Conservation (phyloP, 139 green algal genomes). For the Closterium sp. region DNA sequence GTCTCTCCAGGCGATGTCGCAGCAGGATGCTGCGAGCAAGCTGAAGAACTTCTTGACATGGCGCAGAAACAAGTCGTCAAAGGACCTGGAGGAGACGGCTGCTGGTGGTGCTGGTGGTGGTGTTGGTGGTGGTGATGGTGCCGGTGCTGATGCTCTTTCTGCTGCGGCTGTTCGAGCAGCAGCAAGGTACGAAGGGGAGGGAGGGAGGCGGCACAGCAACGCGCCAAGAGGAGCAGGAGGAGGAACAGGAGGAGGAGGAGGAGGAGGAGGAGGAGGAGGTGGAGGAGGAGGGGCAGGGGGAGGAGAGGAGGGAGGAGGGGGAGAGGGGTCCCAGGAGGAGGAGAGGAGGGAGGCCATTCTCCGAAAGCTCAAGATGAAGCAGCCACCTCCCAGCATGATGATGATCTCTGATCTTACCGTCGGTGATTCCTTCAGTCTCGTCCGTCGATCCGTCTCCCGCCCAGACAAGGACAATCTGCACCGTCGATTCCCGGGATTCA, state of each 20-base stretch:
- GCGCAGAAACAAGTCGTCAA: background rate
- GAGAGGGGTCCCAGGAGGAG: background rate
- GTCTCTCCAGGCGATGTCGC: background rate
- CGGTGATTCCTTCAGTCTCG: background rate
- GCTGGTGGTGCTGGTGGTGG: background rate
- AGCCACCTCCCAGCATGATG: background rate
- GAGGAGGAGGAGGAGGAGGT: conserved; percentile 1
- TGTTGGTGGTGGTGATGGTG: background rate
- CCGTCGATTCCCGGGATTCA: background rate
- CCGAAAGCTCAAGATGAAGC: background rate
- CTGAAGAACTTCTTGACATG: background rate
- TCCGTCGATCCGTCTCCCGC: background rate
- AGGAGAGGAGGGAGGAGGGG: background rate
- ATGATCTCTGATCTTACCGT: background rate
- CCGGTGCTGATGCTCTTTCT: background rate
- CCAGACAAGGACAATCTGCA: background rate
- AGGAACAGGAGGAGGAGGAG: background rate
- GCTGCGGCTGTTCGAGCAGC: background rate
- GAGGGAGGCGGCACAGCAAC: background rate
- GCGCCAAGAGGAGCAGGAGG: background rate
- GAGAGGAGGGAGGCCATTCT: background rate
- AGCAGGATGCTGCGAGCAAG: background rate
- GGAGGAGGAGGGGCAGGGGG: background rate
- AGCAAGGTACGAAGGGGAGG: background rate
- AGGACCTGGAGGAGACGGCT: background rate